Conservation (phyloP, 768 basidiomycete species). For the Leccinum incarnatum region DNA sequence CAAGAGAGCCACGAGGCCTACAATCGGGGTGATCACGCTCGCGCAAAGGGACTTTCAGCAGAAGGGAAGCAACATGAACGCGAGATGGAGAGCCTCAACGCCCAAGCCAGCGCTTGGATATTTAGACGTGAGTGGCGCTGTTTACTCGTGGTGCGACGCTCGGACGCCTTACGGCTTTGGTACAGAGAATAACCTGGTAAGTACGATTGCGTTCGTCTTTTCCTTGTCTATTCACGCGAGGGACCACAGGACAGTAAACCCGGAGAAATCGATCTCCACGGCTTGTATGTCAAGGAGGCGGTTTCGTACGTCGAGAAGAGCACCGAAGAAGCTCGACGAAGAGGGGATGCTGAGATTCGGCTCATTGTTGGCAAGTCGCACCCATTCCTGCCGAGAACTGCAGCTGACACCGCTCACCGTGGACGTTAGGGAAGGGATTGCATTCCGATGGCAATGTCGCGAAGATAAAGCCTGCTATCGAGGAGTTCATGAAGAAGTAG, state of each 20-base stretch:
- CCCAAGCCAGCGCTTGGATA: constrained; percentile 85
- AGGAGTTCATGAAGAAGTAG: constrained; percentile 80
- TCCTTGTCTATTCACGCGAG: neutral
- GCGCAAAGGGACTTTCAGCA: constrained; percentile 78
- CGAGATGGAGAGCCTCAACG: constrained; percentile 76
- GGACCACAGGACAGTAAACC: constrained; percentile 55
- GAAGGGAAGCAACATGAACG: constrained; percentile 77
- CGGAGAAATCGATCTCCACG: constrained; percentile 87
- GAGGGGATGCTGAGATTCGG: constrained; percentile 62
- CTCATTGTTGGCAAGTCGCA: constrained; percentile 77
- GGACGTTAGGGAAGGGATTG: constrained; percentile 69
- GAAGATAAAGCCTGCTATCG: constrained; percentile 91
- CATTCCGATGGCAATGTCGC: constrained; percentile 75
- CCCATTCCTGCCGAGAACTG: neutral
- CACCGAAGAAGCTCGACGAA: constrained; percentile 60
- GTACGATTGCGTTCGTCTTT: constrained; percentile 18
- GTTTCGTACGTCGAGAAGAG: constrained; percentile 69
- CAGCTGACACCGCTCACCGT: neutral
- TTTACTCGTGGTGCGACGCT: neutral
- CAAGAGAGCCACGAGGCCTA: constrained; percentile 77
- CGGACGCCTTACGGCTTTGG: neutral
- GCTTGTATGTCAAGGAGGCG: constrained; percentile 92
- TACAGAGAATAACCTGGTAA: constrained; percentile 71
- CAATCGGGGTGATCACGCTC: constrained; percentile 63
- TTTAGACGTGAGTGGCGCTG: constrained; percentile 51